Conservation (phyloP, 2,329 filamentous ascomycete genomes). For the Huntiella omanensis region DNA sequence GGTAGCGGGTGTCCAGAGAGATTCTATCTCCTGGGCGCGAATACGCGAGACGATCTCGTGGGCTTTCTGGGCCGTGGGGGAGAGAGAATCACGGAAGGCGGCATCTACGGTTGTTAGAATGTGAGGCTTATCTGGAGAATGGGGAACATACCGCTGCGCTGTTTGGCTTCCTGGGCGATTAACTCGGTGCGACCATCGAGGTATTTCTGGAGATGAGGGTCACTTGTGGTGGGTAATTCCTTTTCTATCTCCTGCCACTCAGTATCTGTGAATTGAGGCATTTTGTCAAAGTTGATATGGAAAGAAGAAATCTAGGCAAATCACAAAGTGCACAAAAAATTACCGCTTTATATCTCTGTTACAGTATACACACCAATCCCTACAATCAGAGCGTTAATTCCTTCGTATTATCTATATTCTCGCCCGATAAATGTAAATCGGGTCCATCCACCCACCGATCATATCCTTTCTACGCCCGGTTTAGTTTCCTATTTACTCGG, state of each 20-base stretch:
- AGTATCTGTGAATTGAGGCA: conserved; percentile 29
- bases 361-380: too few species aligned
- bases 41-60: conserved; percentile 66
- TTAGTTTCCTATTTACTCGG: too few species aligned
- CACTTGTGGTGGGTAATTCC: conserved; percentile 38
- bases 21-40: conserved; percentile 54
- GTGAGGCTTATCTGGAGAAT: neutral
- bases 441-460: too few species aligned
- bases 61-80: conserved; percentile 59
- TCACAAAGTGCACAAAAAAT: too few species aligned
- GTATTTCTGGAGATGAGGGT: conserved; percentile 71
- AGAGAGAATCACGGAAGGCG: conserved; percentile 54
- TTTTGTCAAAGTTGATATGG: neutral
- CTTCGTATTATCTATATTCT: too few species aligned
- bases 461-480: too few species aligned
- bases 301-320: too few species aligned
- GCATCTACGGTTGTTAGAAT: conserved; percentile 28
- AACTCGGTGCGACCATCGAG: conserved; percentile 56
- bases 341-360: too few species aligned
- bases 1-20: conserved; percentile 56
- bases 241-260: conserved; percentile 39
- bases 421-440: too few species aligned
- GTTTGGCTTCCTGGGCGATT: conserved; percentile 64
- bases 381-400: too few species aligned
- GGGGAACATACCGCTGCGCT: conserved; percentile 33